Evolutionary conservation across 345 rosid species (phyloP), one percentile per base, ranked within the genome.

Genomic region (Turnera subulata): DNA sequence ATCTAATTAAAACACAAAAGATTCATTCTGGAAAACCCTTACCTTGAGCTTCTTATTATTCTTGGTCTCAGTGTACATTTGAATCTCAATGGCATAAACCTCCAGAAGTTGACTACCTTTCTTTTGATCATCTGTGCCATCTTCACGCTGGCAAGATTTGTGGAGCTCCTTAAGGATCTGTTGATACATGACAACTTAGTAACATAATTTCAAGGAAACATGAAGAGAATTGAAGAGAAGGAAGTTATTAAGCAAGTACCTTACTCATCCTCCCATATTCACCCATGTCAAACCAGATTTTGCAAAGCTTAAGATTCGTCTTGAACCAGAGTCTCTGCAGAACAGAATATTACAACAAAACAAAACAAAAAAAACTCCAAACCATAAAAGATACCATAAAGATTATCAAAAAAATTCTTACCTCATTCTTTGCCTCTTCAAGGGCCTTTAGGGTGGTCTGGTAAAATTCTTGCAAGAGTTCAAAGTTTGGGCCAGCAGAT

Each of bases 271-370:
- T 84, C 59, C 99, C 89, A 75, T 94, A 94, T 81, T 90, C 99
- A 56, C 96, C 91, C 74, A 84, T 90, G 61, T 88, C 97, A 59
- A 94, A 94, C 96, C 95, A 94, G 69, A 90, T 94, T 77, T 94
- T 90, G 84, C 99, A 90, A 45, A 94, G 92, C 66, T 94, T 94
- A 58, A 94, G 89, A 76, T 94, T 94, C 18, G 97, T 94, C 82
- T 90, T 94, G 78, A 94, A 94, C 99, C 99, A 90, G 57, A 88
- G 96, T 76, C 99, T 82, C 99, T 90, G 91, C 63, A n/a, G n/a
- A n/a, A n/a, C n/a, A n/a, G n/a, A n/a, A n/a, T n/a, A n/a, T n/a
- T n/a, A n/a, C n/a, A n/a, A n/a, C n/a, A 56, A 18, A 70, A 46
- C 50, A 63, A 64, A 5, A 76, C 43, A 62, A 67, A 49, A 73